Evolutionary conservation across 371 early-diverging fungal genomes (phyloP).

Genomic region (Smittium mucronatum): DNA sequence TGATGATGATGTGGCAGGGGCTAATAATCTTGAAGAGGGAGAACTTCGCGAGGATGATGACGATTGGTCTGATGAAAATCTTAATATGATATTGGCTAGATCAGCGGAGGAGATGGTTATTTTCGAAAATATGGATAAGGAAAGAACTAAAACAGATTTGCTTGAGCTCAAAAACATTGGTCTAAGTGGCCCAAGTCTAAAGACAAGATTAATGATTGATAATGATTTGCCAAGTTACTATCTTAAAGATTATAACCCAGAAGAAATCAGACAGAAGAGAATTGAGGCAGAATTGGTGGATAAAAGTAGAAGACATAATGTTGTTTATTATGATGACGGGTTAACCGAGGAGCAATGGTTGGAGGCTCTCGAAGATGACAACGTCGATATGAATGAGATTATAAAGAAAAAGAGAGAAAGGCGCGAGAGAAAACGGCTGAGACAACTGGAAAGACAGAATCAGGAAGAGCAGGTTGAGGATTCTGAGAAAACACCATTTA

Average conservation of each 20-base stretch:
- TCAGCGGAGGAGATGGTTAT: constrained; percentile 55
- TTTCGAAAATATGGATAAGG: constrained; percentile 58
- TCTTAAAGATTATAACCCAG: constrained; percentile 37
- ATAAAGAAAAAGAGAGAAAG: constrained; percentile 41
- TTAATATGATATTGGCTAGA: constrained; percentile 74
- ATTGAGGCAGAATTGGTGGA: constrained; percentile 39
- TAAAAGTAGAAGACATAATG: constrained; percentile 55
- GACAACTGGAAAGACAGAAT: constrained; percentile 9
- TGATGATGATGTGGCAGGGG: not conserved
- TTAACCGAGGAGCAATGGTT: constrained; percentile 90
- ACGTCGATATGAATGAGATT: constrained; percentile 45
- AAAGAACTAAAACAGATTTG: constrained; percentile 37
- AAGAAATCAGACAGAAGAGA: constrained; percentile 20
- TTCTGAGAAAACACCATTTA: not conserved
- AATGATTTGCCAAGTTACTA: constrained; percentile 79
- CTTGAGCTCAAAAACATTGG: constrained; percentile 37
- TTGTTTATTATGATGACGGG: constrained; percentile 81
- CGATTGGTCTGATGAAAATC: constrained; percentile 66
- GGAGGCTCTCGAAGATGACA: constrained; percentile 44
- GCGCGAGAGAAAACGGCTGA: constrained; percentile 12
- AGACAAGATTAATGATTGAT: constrained; percentile 65
- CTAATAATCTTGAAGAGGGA: constrained; percentile 37
- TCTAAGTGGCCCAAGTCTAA: constrained; percentile 39
- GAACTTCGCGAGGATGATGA: constrained; percentile 57
- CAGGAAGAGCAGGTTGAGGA: not conserved